Evolutionary conservation across 139 green algal genomes (phyloP).

Genomic region (Volvox africanus): DNA sequence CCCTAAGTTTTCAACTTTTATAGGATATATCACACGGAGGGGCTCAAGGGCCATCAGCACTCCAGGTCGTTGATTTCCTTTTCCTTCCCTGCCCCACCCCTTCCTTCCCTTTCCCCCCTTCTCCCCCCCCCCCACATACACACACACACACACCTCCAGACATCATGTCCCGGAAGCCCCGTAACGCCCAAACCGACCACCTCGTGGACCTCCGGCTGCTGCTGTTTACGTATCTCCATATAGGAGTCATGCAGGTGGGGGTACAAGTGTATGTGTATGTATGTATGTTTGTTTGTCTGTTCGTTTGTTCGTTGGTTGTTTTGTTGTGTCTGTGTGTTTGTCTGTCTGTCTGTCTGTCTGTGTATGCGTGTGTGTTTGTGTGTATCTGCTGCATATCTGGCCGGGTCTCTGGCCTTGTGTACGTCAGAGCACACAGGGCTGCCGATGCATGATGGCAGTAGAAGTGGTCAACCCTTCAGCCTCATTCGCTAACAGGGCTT

Average conservation of each 20-base stretch:
- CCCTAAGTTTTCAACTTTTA: too few species aligned
- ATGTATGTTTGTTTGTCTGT: not conserved
- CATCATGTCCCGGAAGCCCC: conserved; percentile 84
- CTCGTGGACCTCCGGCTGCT: conserved; percentile 79
- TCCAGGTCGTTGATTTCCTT: too few species aligned
- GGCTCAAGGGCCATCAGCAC: too few species aligned
- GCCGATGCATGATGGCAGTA: too few species aligned
- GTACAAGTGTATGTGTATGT: not conserved
- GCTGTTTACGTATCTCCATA: conserved; percentile 85
- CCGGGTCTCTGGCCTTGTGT: too few species aligned
- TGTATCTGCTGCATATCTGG: too few species aligned
- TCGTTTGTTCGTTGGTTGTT: too few species aligned
- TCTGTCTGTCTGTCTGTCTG: not conserved
- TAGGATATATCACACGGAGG: too few species aligned
- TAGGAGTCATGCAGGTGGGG: conserved; percentile 78
- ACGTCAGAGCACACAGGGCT: too few species aligned
- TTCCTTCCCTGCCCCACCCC: not conserved
- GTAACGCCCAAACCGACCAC: conserved; percentile 73
- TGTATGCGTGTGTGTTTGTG: not conserved
- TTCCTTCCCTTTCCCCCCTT: not conserved
- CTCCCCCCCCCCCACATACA: not conserved
- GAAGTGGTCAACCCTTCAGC: too few species aligned
- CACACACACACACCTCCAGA: conserved; percentile 59
- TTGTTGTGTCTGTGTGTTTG: not conserved
- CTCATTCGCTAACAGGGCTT: too few species aligned